These are phyloP conservation scores for Ophiorrhiza pumila DNA, from an alignment of 257 asterid species.

Conservation along the genomic window DNA sequence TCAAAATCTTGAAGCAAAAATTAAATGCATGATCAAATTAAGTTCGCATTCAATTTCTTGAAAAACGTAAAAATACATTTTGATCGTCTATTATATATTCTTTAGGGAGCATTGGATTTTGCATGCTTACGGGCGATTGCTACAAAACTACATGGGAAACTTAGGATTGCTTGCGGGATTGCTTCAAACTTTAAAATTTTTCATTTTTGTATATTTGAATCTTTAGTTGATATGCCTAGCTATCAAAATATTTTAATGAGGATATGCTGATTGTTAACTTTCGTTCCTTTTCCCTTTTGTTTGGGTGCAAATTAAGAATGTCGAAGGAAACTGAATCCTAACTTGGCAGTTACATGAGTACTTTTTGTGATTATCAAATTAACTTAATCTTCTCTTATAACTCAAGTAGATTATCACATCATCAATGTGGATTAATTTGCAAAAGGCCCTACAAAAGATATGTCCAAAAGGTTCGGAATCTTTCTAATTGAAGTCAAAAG, in stretches of 20 bases:
- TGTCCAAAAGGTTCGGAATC: constrained; percentile 1
- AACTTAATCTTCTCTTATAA: not conserved
- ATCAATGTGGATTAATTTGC: not conserved
- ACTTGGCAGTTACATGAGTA: not conserved
- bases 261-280: not conserved
- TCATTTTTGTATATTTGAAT: not conserved
- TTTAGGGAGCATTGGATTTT: no score
- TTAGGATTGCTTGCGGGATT: not conserved
- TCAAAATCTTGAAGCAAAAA: no score
- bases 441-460: not conserved
- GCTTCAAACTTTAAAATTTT: not conserved
- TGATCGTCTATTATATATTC: no score
- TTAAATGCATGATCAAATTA: no score
- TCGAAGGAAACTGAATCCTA: not conserved
- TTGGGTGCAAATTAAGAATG: no score
- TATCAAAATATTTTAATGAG: not conserved
- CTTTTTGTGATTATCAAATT: not conserved
- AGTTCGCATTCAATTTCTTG: no score
- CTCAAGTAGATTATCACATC: not conserved
- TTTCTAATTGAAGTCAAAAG: constrained; percentile 8
- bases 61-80: no score
- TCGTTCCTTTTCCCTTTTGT: no score
- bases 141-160: not conserved
- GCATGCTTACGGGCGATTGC: no score
- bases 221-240: not conserved